Base-by-base conservation (phyloP, 2,329 filamentous ascomycete genomes). In the Botrytis fabae region DNA sequence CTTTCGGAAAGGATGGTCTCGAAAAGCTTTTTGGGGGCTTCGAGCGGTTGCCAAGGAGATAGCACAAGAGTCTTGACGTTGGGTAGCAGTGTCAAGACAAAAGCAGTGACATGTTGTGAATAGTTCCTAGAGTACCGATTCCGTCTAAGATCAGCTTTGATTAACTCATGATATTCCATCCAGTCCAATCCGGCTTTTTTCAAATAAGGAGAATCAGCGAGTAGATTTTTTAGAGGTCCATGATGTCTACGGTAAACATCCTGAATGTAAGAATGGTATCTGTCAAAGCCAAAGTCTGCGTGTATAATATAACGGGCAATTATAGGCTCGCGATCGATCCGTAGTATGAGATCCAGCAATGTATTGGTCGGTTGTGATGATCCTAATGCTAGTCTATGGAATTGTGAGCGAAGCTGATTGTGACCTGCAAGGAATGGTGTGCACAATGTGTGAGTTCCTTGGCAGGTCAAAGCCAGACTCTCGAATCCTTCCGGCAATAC, bases 401-500 rank as follows among this genome's bases (percentile, higher is more conserved):
- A 57, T 57, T 28, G 14, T 18, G n/a, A 57, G 6, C 51, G 51
- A 57, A 57, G n/a, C 16, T 18, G 51, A 18, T 57, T 57, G 51
- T 57, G 51, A 32, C 14, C 4, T 28, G 28, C 7, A n/a, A 57
- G 14, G 51, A 57, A 57, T 8, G 51, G 51, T 57, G n/a, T 57
- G n/a, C 51, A 57, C 18, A 18, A 28, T 57, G n/a, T 3, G n/a
- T 57, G 51, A 18, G 14, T 57, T 57, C 18, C n/a, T 28, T 9
- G 51, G 51, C 51, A 57, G n/a, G 51, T 28, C n/a, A 57, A 57
- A 57, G 51, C 51, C 51, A 57, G 51, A 57, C 51, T 57, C 51
- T 57, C 51, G 28, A 57, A 57, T 57, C 51, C 51, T 57, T 57
- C 51, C 18, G 51, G 51, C 51, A 57, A 57, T 16, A 28, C n/a